These are phyloP conservation scores for Phytopythium sindhum DNA, from an alignment of 352 stramenopile genomes.

Conservation along the genomic window DNA sequence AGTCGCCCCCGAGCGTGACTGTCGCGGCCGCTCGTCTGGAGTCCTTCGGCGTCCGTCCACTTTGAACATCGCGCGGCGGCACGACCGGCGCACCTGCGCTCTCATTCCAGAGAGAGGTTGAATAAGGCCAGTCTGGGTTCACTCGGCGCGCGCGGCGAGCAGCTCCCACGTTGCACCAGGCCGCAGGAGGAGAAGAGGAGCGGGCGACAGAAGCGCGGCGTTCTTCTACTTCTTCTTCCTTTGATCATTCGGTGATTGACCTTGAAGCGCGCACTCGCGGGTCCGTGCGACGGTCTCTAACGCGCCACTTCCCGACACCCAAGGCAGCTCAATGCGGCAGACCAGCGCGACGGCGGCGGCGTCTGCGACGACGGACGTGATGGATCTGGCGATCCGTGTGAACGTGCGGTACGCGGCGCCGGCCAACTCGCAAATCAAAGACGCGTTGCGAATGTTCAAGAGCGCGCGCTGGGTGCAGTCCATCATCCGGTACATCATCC, in stretches of 20 bases:
- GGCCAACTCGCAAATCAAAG: constrained; percentile 85
- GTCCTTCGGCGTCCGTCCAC: not conserved
- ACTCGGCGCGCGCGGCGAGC: not conserved
- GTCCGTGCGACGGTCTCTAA: not conserved
- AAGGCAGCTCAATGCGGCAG: not conserved
- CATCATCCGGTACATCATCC: constrained; percentile 90
- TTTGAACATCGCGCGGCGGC: not conserved
- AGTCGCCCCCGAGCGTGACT: not conserved
- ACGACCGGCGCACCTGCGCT: not conserved
- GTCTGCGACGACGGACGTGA: constrained; percentile 10
- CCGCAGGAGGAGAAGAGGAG: not conserved
- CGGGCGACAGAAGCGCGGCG: not conserved
- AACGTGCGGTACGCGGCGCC: constrained; percentile 86
- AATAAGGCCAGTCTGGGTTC: constrained; percentile 8
- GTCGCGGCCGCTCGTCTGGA: not conserved
- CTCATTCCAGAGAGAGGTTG: constrained; percentile 6
- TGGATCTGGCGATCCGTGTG: constrained; percentile 87
- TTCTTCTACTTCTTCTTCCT: not conserved
- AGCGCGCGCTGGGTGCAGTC: constrained; percentile 86
- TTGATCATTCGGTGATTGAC: not conserved
- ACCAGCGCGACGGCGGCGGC: not conserved
- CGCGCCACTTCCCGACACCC: not conserved
- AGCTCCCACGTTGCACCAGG: not conserved
- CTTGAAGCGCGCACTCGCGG: not conserved
- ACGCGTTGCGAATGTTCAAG: constrained; percentile 85